These are phyloP conservation scores for Gossypium thurberi DNA, from an alignment of 345 rosid species.

Conservation along the genomic window DNA sequence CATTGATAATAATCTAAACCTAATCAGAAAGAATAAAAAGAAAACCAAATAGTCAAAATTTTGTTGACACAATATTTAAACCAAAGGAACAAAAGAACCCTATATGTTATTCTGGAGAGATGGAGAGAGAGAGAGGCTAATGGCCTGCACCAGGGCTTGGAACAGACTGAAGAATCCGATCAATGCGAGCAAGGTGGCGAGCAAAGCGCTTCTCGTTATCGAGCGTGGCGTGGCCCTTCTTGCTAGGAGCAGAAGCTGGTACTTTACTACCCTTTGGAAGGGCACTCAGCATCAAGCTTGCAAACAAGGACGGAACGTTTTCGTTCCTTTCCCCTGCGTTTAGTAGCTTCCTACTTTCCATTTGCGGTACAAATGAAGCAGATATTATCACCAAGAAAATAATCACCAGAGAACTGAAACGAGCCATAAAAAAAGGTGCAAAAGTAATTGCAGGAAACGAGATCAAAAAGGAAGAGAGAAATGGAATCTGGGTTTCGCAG, in stretches of 20 bases:
- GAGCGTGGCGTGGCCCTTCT: slow-evolving; percentile 50
- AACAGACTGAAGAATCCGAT: slow-evolving; percentile 63
- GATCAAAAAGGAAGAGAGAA: slow-evolving; percentile 14
- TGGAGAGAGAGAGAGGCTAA: slow-evolving; percentile 10
- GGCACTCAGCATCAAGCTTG: slow-evolving; percentile 39
- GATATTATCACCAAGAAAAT: slow-evolving; percentile 25
- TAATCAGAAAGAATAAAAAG: not conserved
- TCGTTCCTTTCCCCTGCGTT: slow-evolving; percentile 5
- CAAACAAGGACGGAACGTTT: slow-evolving; percentile 20
- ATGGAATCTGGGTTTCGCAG: slow-evolving; percentile 14
- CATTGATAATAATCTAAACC: not conserved
- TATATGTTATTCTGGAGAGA: not conserved
- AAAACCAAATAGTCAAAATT: not conserved
- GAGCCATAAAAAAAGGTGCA: slow-evolving; percentile 35
- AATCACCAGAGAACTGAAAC: slow-evolving; percentile 21
- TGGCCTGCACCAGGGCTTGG: slow-evolving; percentile 88
- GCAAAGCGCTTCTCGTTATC: slow-evolving; percentile 41
- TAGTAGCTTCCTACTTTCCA: slow-evolving; percentile 45
- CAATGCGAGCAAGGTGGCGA: slow-evolving; percentile 53
- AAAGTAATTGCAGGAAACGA: not conserved
- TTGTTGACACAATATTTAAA: not conserved
- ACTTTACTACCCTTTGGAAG: slow-evolving; percentile 60
- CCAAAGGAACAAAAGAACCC: not conserved
- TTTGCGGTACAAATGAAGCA: slow-evolving; percentile 24
- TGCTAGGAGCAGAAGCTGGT: slow-evolving; percentile 62